phyloP scores from a whole-genome alignment of 139 green algal genomes.

The Picochlorum sp. region DNA sequence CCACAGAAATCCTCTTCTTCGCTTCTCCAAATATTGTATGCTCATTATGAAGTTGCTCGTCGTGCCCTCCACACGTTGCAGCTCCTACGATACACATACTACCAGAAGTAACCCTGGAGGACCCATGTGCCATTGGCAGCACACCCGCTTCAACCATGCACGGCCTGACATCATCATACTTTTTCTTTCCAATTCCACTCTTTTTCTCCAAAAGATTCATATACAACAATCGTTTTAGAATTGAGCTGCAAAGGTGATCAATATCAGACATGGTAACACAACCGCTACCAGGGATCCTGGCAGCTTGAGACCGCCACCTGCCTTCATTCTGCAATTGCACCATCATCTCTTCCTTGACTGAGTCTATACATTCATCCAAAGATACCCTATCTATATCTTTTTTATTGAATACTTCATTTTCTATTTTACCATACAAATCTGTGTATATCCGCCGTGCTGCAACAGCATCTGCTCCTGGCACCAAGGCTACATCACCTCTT shows the following conservation, averaged over 20 bases:
- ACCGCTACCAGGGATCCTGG: constrained; percentile 21
- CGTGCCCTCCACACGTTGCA: constrained; percentile 29
- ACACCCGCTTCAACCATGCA: constrained; percentile 41
- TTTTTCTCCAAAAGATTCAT: constrained; percentile 21
- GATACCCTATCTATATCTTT: too few species aligned
- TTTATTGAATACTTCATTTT: too few species aligned
- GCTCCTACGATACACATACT: constrained; percentile 81
- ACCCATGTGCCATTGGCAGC: constrained; percentile 49
- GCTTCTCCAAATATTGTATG: constrained; percentile 2
- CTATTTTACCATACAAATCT: not conserved
- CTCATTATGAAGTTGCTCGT: constrained; percentile 7
- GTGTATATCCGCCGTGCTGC: not conserved
- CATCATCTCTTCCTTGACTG: constrained; percentile 3
- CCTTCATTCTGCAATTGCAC: not conserved
- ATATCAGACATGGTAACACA: constrained; percentile 22
- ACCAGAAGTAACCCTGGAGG: constrained; percentile 76
- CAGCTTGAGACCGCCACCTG: constrained; percentile 9
- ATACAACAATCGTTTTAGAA: not conserved
- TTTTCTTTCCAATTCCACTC: too few species aligned
- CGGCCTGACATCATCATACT: too few species aligned
- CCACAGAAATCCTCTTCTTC: too few species aligned
- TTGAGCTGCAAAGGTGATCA: constrained; percentile 17
- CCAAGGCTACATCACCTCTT: not conserved
- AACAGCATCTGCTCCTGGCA: not conserved
- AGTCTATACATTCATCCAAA: too few species aligned